phyloP scores from a whole-genome alignment of 2,329 filamentous ascomycete genomes.

The Helotiales sp. region DNA sequence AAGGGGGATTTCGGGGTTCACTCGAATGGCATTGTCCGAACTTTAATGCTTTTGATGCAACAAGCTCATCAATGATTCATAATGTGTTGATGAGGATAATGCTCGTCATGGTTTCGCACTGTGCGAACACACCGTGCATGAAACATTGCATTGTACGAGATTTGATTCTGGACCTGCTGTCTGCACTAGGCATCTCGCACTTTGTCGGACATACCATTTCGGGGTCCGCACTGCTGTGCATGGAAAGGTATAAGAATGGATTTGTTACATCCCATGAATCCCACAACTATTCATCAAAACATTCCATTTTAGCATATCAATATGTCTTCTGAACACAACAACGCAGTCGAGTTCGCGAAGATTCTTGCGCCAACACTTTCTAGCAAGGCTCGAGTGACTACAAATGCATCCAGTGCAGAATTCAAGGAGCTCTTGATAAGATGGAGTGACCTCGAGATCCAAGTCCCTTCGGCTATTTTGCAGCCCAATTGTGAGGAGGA shows the following conservation, averaged over 20 bases:
- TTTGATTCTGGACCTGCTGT: neutral
- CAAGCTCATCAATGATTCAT: neutral
- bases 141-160: neutral
- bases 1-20: neutral
- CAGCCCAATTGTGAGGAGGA: constrained; percentile 13
- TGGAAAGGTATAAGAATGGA: neutral
- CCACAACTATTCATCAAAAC: too few relatives aligned
- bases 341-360: neutral
- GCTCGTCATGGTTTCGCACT: neutral
- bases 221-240: neutral
- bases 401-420: neutral
- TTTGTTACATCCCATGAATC: too few relatives aligned
- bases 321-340: neutral
- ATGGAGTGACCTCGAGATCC: constrained; percentile 18
- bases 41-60: too few relatives aligned
- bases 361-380: neutral
- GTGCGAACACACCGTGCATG: neutral
- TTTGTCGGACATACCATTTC: neutral
- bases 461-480: constrained; percentile 22
- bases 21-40: neutral
- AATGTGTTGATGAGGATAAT: neutral
- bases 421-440: constrained; percentile 15
- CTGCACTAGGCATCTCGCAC: constrained; percentile 7
- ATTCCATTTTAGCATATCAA: neutral
- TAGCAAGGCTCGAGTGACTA: constrained; percentile 4